A percentile compares a stretch with the other conserved stretches of the same genome.
Conservation (phyloP, 2,329 filamentous ascomycete genomes). For the Ascochyta fabae region DNA sequence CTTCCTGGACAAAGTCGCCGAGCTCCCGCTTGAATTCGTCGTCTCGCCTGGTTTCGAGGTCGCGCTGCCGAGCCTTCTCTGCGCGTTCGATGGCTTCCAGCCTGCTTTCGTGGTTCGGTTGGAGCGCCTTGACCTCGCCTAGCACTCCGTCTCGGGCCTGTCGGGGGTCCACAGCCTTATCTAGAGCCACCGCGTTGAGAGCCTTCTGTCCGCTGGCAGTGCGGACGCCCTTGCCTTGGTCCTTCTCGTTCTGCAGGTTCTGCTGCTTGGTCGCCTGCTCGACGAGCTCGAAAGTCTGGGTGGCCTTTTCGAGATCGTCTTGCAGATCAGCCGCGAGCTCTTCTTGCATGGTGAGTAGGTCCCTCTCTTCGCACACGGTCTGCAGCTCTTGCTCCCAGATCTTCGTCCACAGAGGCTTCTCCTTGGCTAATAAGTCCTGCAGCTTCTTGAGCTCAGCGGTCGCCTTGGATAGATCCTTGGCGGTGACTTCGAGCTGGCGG, state of each 20-base stretch:
- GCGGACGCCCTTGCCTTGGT: slow-evolving; percentile 52
- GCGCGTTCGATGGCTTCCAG: slow-evolving; percentile 97
- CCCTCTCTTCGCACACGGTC: slow-evolving; percentile 92
- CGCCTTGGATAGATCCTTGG: slow-evolving; percentile 82
- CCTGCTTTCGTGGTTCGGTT: slow-evolving; percentile 91
- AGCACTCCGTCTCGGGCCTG: slow-evolving; percentile 90
- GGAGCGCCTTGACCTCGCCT: slow-evolving; percentile 89
- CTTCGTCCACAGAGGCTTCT: slow-evolving; percentile 98
- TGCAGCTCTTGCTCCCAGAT: slow-evolving; percentile 99
- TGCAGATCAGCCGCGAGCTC: slow-evolving; percentile 90
- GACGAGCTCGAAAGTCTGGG: slow-evolving; percentile 90
- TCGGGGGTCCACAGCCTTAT: slow-evolving; percentile 69
- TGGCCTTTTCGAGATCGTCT: slow-evolving; percentile 93
- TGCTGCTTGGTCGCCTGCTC: slow-evolving; percentile 99
- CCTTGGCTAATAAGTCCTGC: slow-evolving; percentile 86
- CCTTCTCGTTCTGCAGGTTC: slow-evolving; percentile 73
- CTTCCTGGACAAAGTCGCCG: slow-evolving; percentile 82
- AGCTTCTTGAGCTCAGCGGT: slow-evolving; percentile 90
- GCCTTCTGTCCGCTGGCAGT: slow-evolving; percentile 57
- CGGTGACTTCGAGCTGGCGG: slow-evolving; percentile 85
- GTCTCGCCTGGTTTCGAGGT: slow-evolving; percentile 75
- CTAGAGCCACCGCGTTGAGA: slow-evolving; percentile 46
- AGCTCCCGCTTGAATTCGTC: slow-evolving; percentile 88
- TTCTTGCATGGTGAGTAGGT: slow-evolving; percentile 94
- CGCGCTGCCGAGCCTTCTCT: slow-evolving; percentile 87